Percentiles rank a stretch among this genome's conserved stretches.
Conservation (phyloP, 306 rosid genomes). For the Prinsepia uniflora region DNA sequence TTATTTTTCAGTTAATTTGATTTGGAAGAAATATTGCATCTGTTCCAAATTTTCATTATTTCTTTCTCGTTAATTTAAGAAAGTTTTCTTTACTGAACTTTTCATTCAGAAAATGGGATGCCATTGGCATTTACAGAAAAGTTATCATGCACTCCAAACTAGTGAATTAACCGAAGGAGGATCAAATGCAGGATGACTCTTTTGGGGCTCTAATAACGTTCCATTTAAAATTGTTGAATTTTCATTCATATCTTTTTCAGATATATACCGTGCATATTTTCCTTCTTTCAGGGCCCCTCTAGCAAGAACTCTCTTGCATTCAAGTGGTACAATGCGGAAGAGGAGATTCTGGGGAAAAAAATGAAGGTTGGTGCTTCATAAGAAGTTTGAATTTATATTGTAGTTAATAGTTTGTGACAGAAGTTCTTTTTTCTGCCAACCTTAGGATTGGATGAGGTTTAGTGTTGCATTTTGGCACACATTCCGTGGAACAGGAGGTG, state of each 20-base stretch:
- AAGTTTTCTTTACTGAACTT: neutral
- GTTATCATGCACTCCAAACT: no score
- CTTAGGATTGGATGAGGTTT: slow-evolving; percentile 92
- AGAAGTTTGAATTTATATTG: neutral
- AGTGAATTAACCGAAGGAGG: no score
- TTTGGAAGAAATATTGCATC: neutral
- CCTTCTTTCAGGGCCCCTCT: slow-evolving; percentile 65
- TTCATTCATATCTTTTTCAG: neutral
- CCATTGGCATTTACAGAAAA: no score
- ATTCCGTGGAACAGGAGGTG: slow-evolving; percentile 88
- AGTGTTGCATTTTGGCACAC: slow-evolving; percentile 99
- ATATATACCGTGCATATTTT: neutral
- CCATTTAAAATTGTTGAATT: no score
- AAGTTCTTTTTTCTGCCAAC: neutral
- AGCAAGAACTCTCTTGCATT: slow-evolving; percentile 76
- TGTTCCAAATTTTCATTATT: neutral
- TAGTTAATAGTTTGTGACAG: slow-evolving; percentile 22
- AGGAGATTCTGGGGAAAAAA: slow-evolving; percentile 83
- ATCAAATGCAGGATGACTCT: no score
- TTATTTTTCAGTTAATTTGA: slow-evolving; percentile 2
- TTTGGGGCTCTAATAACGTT: no score
- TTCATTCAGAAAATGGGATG: neutral
- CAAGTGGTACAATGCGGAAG: slow-evolving; percentile 86
- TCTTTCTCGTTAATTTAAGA: neutral
- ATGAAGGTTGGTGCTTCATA: slow-evolving; percentile 69